Conservation (phyloP, 805 yeast genomes). For the Saturnispora besseyi region DNA sequence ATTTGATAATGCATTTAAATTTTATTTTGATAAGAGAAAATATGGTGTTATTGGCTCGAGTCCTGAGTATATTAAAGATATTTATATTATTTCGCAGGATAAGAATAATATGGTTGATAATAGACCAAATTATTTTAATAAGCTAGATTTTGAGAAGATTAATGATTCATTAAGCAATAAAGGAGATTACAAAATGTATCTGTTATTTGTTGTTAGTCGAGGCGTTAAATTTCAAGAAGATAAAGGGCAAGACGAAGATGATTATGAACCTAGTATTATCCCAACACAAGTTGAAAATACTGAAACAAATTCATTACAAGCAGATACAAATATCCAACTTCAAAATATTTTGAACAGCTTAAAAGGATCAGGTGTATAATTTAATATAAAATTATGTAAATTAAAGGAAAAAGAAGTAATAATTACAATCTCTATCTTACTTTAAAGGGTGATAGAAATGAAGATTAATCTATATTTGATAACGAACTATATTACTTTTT, state of each 20-base stretch:
- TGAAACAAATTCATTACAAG: neutral
- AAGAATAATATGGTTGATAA: conserved; percentile 12
- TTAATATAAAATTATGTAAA: no score
- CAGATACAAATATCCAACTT: neutral
- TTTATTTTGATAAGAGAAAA: conserved; percentile 37
- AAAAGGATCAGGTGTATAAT: conserved; percentile 1
- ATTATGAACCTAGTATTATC: conserved; percentile 1
- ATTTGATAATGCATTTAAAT: conserved; percentile 33
- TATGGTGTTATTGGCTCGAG: conserved; percentile 52
- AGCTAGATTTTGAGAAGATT: conserved; percentile 16
- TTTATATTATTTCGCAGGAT: conserved; percentile 39
- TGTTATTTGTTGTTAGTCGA: conserved; percentile 23
- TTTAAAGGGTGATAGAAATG: no score
- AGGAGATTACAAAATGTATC: conserved; percentile 18
- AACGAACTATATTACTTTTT: neutral
- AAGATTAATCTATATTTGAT: neutral
- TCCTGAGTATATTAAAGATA: conserved; percentile 49
- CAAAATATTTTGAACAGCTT: conserved; percentile 2
- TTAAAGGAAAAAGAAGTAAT: no score
- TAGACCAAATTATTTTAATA: conserved; percentile 13
- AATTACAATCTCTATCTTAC: no score
- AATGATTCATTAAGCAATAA: conserved; percentile 10
- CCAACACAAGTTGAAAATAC: neutral
- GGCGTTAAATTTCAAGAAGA: conserved; percentile 13
- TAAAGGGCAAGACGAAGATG: conserved; percentile 13